A percentile compares a stretch with the other conserved stretches of the same genome.
Conservation (phyloP, 2,329 filamentous ascomycete genomes). For the Pseudocercospora vitis region DNA sequence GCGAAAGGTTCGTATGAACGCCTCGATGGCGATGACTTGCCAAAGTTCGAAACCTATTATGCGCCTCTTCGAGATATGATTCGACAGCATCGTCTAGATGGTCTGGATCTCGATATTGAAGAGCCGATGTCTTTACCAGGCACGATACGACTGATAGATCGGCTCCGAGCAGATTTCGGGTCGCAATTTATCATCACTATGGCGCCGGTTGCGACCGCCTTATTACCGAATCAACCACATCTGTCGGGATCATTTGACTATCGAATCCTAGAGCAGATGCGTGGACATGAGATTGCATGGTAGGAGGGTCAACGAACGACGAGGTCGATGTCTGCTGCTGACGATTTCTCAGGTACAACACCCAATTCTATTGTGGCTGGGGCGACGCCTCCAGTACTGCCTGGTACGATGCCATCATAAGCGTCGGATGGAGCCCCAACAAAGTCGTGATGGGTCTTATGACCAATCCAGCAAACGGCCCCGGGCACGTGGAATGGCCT, state of each 20-base stretch:
- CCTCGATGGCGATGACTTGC: conserved; percentile 58
- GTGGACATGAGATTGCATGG: conserved; percentile 69
- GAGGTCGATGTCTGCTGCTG: background rate
- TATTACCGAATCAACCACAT: conserved; percentile 59
- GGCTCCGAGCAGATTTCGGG: conserved; percentile 64
- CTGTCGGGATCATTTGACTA: conserved; percentile 79
- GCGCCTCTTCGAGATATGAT: conserved; percentile 66
- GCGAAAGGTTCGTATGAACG: conserved; percentile 69
- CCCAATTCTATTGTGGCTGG: conserved; percentile 93
- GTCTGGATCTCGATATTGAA: conserved; percentile 77
- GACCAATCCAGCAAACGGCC: conserved; percentile 69
- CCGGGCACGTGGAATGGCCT: conserved; percentile 60
- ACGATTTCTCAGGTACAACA: conserved; percentile 25
- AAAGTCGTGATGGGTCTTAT: conserved; percentile 79
- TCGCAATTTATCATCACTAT: conserved; percentile 72
- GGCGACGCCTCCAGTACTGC: conserved; percentile 60
- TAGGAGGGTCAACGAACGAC: conserved; percentile 60
- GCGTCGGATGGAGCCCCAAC: conserved; percentile 67
- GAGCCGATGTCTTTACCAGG: conserved; percentile 69
- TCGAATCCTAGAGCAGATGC: conserved; percentile 66
- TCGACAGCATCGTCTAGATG: conserved; percentile 61
- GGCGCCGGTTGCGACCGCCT: conserved; percentile 76
- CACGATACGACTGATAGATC: conserved; percentile 53
- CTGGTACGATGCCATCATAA: conserved; percentile 56
- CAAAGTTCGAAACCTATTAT: conserved; percentile 73